Base-by-base conservation (phyloP, 31 red algal species). In the Endocladia muricata region DNA sequence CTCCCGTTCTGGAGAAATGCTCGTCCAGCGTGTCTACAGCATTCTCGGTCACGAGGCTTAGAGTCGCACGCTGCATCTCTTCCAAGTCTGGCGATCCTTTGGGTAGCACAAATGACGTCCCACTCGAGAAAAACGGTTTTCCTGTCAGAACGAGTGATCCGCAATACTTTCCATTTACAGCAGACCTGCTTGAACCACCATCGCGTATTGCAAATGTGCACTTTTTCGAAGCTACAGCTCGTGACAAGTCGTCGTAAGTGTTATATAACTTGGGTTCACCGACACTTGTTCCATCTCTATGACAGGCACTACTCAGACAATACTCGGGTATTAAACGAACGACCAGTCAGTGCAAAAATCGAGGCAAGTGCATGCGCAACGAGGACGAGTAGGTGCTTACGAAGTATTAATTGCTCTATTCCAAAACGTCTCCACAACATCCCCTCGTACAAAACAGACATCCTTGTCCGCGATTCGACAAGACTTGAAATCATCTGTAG, bases 361-460 rank as follows among this genome's bases (percentile, higher is more conserved):
- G n/a, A n/a, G n/a, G n/a, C n/a, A n/a, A n/a, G n/a, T n/a, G n/a
- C n/a, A n/a, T n/a, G n/a, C n/a, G n/a, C n/a, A n/a, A n/a, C n/a
- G n/a, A n/a, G n/a, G n/a, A n/a, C n/a, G n/a, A n/a, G n/a, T n/a
- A n/a, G n/a, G 29, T 61, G 67, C 76, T 25, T 79, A 79, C 76
- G 17, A 23, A n/a, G 43, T 22, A 23, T 58, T 30, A 36, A 79
- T 54, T 23, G 76, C 57, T n/a, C 1, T 55, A 28, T 79, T 79
- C 76, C 76, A 79, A 38, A 64, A 54, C 1, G 9, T 36, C 61
- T 79, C 76, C 7, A 79, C 34, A 1, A 61, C 76, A 37, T 61
- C 76, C 21, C 76, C 76, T 51, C 61, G 2, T 25, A 37, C 1
- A 4, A 79, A 5, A 36, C 76, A 79, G 0, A 79, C 41, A 55